Conservation (phyloP, 139 green algal genomes). For the Edaphochlamys debaryana region DNA sequence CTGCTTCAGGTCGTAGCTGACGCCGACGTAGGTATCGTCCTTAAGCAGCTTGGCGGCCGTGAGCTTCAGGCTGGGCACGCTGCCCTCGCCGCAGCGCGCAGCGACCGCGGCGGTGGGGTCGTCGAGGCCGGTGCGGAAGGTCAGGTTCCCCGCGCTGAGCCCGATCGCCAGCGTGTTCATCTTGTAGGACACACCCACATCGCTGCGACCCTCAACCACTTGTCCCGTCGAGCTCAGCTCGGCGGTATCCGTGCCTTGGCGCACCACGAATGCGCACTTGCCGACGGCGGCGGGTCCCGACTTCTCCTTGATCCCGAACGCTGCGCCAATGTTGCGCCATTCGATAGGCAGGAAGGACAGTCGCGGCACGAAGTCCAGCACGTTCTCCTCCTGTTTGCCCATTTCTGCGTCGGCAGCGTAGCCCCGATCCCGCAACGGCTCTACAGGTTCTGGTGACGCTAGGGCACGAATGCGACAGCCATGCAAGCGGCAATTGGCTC, state of each 20-base stretch:
- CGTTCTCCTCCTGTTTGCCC: constrained; percentile 37
- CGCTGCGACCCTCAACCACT: constrained; percentile 49
- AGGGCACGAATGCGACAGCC: too few relatives aligned
- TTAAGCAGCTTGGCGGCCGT: constrained; percentile 52
- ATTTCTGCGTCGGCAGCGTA: too few relatives aligned
- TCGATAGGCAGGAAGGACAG: constrained; percentile 53
- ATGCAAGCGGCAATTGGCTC: too few relatives aligned
- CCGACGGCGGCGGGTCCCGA: constrained; percentile 39
- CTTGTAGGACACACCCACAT: constrained; percentile 52
- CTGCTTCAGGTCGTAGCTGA: constrained; percentile 60
- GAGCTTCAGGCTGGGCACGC: constrained; percentile 52
- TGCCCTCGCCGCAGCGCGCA: constrained; percentile 27
- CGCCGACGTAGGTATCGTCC: constrained; percentile 46
- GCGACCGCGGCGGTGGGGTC: constrained; percentile 46
- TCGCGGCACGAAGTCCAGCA: constrained; percentile 58
- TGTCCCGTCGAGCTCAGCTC: constrained; percentile 40
- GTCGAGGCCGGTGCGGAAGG: constrained; percentile 40
- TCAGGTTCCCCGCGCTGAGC: constrained; percentile 56
- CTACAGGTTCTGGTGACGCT: too few relatives aligned
- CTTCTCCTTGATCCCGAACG: constrained; percentile 37
- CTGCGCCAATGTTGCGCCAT: constrained; percentile 46
- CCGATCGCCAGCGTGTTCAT: constrained; percentile 41
- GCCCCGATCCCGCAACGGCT: too few relatives aligned
- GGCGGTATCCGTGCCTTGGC: constrained; percentile 50
- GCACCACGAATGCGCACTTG: constrained; percentile 53